A percentile compares a stretch with the other conserved stretches of the same genome.
Conservation (phyloP, 2,329 filamentous ascomycete species). For the Boeremia exigua region DNA sequence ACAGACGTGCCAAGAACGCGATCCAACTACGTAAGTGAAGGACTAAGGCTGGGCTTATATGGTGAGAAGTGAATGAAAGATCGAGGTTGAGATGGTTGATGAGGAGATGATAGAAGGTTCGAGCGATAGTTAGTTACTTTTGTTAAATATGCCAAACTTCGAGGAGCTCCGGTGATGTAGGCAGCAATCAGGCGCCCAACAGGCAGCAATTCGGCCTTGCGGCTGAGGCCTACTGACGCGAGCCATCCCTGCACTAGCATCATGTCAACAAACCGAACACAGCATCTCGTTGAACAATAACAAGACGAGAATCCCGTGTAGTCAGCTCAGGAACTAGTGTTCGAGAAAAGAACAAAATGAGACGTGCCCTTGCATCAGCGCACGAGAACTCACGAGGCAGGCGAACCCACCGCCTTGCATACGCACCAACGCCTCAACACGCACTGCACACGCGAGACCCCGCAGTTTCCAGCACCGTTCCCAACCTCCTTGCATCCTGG, state of each 20-base stretch:
- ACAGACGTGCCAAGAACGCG: too few species aligned
- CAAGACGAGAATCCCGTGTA: neutral
- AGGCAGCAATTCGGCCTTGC: conserved; percentile 7
- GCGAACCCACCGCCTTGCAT: neutral
- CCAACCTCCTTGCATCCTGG: conserved; percentile 6
- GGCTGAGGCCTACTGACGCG: neutral
- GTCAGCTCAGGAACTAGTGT: neutral
- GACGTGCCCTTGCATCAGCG: neutral
- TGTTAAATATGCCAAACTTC: neutral
- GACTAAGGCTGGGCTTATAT: too few species aligned
- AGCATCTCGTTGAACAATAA: neutral
- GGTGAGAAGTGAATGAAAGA: too few species aligned
- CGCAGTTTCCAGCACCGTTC: neutral
- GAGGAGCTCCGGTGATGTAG: neutral
- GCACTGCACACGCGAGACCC: neutral
- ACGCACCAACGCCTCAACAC: conserved; percentile 10
- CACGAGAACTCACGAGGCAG: neutral
- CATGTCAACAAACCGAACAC: neutral
- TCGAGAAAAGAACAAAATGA: neutral
- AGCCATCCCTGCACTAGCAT: neutral
- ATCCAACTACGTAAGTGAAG: too few species aligned
- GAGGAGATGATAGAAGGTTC: too few species aligned
- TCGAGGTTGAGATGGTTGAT: too few species aligned
- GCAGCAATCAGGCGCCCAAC: neutral
- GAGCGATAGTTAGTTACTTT: neutral